A percentile compares a stretch with the other conserved stretches of the same genome.
Conservation (phyloP, 139 green algal species). For the Diplosphaera chodatii region DNA sequence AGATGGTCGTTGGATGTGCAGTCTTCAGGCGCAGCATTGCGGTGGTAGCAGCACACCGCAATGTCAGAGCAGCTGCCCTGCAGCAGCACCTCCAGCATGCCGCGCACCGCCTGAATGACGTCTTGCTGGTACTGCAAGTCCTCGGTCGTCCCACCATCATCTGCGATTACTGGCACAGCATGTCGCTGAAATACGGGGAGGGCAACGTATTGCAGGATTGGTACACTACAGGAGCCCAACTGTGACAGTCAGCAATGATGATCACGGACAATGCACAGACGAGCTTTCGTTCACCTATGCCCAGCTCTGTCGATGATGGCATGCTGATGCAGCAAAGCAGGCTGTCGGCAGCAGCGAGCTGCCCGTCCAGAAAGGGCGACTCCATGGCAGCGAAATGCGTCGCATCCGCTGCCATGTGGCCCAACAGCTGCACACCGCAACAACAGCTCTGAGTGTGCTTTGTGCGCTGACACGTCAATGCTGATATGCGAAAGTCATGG, state of each 20-base stretch:
- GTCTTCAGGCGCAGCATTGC: background rate
- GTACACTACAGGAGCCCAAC: no score
- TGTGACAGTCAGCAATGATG: no score
- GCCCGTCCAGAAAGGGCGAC: slow-evolving; percentile 69
- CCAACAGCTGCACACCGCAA: slow-evolving; percentile 41
- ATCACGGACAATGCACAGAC: no score
- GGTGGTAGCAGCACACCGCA: slow-evolving; percentile 48
- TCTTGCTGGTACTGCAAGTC: slow-evolving; percentile 14
- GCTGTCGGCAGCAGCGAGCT: slow-evolving; percentile 31
- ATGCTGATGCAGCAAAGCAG: slow-evolving; percentile 70
- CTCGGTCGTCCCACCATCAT: slow-evolving; percentile 2
- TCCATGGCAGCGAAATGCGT: slow-evolving; percentile 51
- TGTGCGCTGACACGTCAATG: no score
- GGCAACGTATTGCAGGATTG: no score
- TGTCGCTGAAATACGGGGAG: no score
- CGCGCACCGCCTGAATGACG: slow-evolving; percentile 39
- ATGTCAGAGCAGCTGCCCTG: slow-evolving; percentile 62
- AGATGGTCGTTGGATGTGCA: slow-evolving; percentile 24
- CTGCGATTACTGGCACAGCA: background rate
- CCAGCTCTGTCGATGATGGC: slow-evolving; percentile 17
- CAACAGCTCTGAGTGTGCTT: no score
- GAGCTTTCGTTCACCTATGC: no score
- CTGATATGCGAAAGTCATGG: no score
- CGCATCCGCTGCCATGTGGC: slow-evolving; percentile 44
- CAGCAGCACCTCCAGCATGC: slow-evolving; percentile 30